Conservation (phyloP, 495 filamentous ascomycete genomes). For the Podospora pseudocomata region DNA sequence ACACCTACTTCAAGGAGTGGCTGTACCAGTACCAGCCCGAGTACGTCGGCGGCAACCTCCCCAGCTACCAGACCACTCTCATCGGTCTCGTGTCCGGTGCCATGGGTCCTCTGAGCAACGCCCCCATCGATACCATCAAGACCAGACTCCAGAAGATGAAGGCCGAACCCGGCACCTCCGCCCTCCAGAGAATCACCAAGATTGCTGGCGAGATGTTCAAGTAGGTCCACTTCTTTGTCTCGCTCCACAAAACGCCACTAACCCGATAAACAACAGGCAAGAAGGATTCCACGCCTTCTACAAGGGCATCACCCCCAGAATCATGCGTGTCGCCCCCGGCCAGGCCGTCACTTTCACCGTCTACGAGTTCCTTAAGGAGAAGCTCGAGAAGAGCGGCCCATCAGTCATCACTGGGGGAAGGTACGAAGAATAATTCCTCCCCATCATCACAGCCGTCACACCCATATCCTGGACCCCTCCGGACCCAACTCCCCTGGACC, state of each 20-base stretch:
- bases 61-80: constrained; percentile 82
- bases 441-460: background rate
- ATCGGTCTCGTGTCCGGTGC: constrained; percentile 91
- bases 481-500: background rate
- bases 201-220: constrained; percentile 94
- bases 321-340: constrained; percentile 96
- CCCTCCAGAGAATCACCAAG: constrained; percentile 66
- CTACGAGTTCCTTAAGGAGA: constrained; percentile 84
- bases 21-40: constrained; percentile 68
- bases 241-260: background rate
- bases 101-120: constrained; percentile 93
- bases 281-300: constrained; percentile 94
- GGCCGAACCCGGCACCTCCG: constrained; percentile 73
- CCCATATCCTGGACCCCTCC: background rate
- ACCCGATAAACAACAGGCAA: constrained; percentile 44
- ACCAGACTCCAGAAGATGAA: constrained; percentile 90
- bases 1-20: constrained; percentile 82
- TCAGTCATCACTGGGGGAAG: constrained; percentile 61
- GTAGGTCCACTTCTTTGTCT: constrained; percentile 37
- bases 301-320: constrained; percentile 95
- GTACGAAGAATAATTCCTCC: constrained; percentile 63
- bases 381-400: constrained; percentile 69
- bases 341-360: constrained; percentile 98
- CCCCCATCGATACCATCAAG: constrained; percentile 99
- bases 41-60: constrained; percentile 56